Conservation (phyloP, 352 stramenopile genomes). For the Phytophthora kernoviae region DNA sequence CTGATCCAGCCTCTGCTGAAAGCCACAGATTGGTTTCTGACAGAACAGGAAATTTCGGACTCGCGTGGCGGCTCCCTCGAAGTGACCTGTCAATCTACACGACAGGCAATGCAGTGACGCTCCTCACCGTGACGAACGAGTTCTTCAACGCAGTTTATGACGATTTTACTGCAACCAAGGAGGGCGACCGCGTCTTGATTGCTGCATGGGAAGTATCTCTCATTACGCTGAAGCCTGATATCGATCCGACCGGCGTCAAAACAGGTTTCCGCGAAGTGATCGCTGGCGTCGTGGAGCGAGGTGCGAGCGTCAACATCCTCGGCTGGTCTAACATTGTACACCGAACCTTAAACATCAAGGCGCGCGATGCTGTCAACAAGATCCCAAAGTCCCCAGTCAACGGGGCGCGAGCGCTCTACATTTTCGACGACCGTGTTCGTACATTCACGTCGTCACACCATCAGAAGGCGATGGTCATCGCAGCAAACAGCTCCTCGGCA, state of each 20-base stretch:
- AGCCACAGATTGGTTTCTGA: slow-evolving; percentile 58
- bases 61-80: slow-evolving; percentile 44
- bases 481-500: slow-evolving; percentile 11
- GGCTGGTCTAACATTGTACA: slow-evolving; percentile 56
- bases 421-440: slow-evolving; percentile 60
- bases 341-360: slow-evolving; percentile 30
- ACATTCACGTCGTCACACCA: slow-evolving; percentile 43
- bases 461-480: slow-evolving; percentile 51
- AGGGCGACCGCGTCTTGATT: slow-evolving; percentile 35
- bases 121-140: slow-evolving; percentile 36
- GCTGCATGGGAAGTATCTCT: slow-evolving; percentile 50
- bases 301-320: slow-evolving; percentile 46
- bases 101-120: slow-evolving; percentile 42
- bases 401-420: slow-evolving; percentile 21
- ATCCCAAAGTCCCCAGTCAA: slow-evolving; percentile 15
- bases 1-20: slow-evolving; percentile 47
- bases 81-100: slow-evolving; percentile 38
- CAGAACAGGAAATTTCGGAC: slow-evolving; percentile 43
- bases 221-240: slow-evolving; percentile 42
- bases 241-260: slow-evolving; percentile 18
- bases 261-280: slow-evolving; percentile 40
- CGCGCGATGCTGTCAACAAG: slow-evolving; percentile 46
- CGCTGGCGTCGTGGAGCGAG: slow-evolving; percentile 29
- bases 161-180: slow-evolving; percentile 34
- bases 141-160: slow-evolving; percentile 46